These are phyloP conservation scores for Kuraishia piskuri DNA, from an alignment of 805 yeast genomes.

Conservation along the genomic window DNA sequence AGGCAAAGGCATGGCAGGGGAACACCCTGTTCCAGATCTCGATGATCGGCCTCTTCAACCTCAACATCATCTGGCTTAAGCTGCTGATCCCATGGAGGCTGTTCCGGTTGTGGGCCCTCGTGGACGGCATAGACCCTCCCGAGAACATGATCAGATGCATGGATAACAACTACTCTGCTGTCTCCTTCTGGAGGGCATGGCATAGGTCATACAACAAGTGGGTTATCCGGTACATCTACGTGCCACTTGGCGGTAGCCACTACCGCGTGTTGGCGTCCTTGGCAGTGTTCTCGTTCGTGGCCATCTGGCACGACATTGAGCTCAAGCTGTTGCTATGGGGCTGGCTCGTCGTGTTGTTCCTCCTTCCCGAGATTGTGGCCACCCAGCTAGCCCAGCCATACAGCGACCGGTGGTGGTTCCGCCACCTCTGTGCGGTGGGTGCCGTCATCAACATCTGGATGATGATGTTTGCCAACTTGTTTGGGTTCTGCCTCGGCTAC, in stretches of 20 bases:
- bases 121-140: slow-evolving; percentile 94
- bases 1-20: slow-evolving; percentile 82
- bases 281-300: slow-evolving; percentile 89
- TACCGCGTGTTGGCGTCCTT: slow-evolving; percentile 69
- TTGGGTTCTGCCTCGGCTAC: slow-evolving; percentile 88
- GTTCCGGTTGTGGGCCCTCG: slow-evolving; percentile 83
- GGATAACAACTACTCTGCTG: slow-evolving; percentile 86
- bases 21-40: slow-evolving; percentile 89
- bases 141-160: slow-evolving; percentile 97
- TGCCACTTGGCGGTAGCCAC: slow-evolving; percentile 82
- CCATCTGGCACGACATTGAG: slow-evolving; percentile 97
- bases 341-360: slow-evolving; percentile 81
- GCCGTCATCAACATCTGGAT: slow-evolving; percentile 89
- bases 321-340: slow-evolving; percentile 88
- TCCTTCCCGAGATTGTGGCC: slow-evolving; percentile 76
- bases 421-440: slow-evolving; percentile 79
- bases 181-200: slow-evolving; percentile 99
- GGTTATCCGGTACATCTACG: slow-evolving; percentile 80
- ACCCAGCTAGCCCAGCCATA: slow-evolving; percentile 31
- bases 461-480: slow-evolving; percentile 95
- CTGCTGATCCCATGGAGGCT: slow-evolving; percentile 92
- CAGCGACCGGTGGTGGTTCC: slow-evolving; percentile 50
- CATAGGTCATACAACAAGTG: slow-evolving; percentile 90
- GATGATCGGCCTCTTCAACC: slow-evolving; percentile 87
- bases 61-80: slow-evolving; percentile 90